Evolutionary conservation across 306 rosid species (phyloP), one percentile per base, ranked within the genome.

Genomic region (Quillaja saponaria): DNA sequence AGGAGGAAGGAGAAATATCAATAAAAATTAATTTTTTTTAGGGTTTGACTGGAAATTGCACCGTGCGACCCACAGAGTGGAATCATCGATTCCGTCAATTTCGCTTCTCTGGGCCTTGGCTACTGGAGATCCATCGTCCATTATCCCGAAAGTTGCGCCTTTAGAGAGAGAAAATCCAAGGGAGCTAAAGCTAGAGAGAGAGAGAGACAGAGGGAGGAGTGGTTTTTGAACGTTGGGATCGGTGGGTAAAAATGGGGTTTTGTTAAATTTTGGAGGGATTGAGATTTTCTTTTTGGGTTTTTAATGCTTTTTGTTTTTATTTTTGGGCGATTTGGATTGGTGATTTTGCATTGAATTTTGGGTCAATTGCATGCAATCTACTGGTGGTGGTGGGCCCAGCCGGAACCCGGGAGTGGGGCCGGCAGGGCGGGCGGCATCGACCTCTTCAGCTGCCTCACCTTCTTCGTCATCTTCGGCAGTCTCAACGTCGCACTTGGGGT

Each of bases 381-480:
- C 81, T 58, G 81, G 71, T 15, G 75, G 85, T 25, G 83, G 90
- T 54, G 95, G 90, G 47, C 84, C 90, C 63, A 51, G 95, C 77
- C 88, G 98, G 87, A 89, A 83, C 51, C 80, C 84, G 14, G 87
- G 85, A 0, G 71, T 58, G 79, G 91, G 90, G 28, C 82, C 90
- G 80, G 84, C 72, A 0, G 97, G 95, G 25, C 73, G 91, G 80
- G 82, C 91, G 28, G 67, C 82, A 5, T 85, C 98, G 18, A 78
- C 90, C 0, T 84, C 95, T 11, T 81, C 97, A 15, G 89, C 89
- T 31, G 92, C 90, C 0, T 88, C 98, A 18, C 95, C 95, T 46
- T 71, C 98, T 8, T 86, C 98, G 4, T 84, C 96, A 2, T 86
- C 95, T 1, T 91, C 96, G n/a, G 95, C 90, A 9, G 95, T 85